Percentiles rank a stretch among this genome's conserved stretches.
Evolutionary conservation across 257 asterid species (phyloP).

Genomic region (Pogostemon cablin): DNA sequence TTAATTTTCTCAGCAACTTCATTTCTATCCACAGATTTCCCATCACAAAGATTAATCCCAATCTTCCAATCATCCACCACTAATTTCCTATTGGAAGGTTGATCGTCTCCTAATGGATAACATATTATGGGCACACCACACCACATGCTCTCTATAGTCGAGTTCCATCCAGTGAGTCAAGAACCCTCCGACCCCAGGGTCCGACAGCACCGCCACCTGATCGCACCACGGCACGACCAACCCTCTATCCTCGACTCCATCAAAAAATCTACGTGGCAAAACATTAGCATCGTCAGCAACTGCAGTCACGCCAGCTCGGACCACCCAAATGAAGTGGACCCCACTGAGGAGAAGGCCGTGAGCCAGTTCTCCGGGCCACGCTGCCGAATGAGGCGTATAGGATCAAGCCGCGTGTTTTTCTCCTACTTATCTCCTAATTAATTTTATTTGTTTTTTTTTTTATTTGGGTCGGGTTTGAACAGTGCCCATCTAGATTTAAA

Average conservation of each 20-base stretch:
- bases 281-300: not conserved
- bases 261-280: not conserved
- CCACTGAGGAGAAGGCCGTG: slow-evolving; percentile 31
- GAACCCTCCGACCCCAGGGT: slow-evolving; percentile 21
- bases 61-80: slow-evolving; percentile 14
- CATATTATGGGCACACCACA: too few species aligned
- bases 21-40: not conserved
- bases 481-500: too few species aligned
- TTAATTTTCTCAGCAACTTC: slow-evolving; percentile 6
- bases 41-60: slow-evolving; percentile 16
- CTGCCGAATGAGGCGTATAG: slow-evolving; percentile 36
- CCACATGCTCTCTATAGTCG: not conserved
- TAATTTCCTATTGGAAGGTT: too few species aligned
- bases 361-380: slow-evolving; percentile 31
- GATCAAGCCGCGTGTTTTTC: slow-evolving; percentile 25
- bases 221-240: slow-evolving; percentile 23
- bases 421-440: too few species aligned
- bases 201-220: slow-evolving; percentile 2
- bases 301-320: slow-evolving; percentile 14
- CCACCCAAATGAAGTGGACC: slow-evolving; percentile 33
- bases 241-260: slow-evolving; percentile 16
- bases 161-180: slow-evolving; percentile 34
- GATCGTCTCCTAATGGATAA: too few species aligned
- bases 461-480: too few species aligned
- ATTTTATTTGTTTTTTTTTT: too few species aligned